These are phyloP conservation scores for Chlamydomonas schloesseri DNA, from an alignment of 139 green algal species.

Conservation along the genomic window DNA sequence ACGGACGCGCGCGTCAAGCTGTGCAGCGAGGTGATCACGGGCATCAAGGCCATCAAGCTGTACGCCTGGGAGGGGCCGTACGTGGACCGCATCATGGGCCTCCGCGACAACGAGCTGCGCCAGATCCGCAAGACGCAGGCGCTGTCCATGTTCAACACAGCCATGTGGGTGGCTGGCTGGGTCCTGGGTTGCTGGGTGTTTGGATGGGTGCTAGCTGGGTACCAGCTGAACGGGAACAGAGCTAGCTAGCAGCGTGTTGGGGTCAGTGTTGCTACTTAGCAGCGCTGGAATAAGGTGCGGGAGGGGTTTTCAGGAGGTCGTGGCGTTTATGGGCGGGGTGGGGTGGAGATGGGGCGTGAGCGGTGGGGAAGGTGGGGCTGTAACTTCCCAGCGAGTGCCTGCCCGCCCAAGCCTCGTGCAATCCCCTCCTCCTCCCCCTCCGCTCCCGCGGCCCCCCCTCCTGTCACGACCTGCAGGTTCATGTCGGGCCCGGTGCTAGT, in stretches of 20 bases:
- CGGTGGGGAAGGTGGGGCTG: too few species aligned
- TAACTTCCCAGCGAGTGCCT: too few species aligned
- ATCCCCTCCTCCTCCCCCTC: neutral
- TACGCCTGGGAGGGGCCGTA: conserved; percentile 93
- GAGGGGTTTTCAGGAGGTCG: neutral
- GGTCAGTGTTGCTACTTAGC: too few species aligned
- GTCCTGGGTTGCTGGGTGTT: neutral
- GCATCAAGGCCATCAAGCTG: conserved; percentile 95
- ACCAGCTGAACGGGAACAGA: too few species aligned
- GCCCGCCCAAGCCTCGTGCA: too few species aligned
- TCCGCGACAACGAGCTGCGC: conserved; percentile 81
- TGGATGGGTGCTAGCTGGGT: neutral
- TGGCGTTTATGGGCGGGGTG: neutral
- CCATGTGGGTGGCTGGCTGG: neutral
- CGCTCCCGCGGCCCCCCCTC: neutral
- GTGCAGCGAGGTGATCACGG: conserved; percentile 85
- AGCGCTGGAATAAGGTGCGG: too few species aligned
- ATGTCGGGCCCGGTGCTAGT: conserved; percentile 66
- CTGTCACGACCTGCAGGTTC: too few species aligned
- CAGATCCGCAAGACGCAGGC: conserved; percentile 30
- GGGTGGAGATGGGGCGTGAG: too few species aligned
- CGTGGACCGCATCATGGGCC: conserved; percentile 73
- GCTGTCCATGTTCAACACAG: conserved; percentile 43
- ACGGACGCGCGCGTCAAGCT: conserved; percentile 89
- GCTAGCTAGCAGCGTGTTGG: too few species aligned